phyloP scores from a whole-genome alignment of 768 basidiomycete genomes.

The Leccinum imitatum region DNA sequence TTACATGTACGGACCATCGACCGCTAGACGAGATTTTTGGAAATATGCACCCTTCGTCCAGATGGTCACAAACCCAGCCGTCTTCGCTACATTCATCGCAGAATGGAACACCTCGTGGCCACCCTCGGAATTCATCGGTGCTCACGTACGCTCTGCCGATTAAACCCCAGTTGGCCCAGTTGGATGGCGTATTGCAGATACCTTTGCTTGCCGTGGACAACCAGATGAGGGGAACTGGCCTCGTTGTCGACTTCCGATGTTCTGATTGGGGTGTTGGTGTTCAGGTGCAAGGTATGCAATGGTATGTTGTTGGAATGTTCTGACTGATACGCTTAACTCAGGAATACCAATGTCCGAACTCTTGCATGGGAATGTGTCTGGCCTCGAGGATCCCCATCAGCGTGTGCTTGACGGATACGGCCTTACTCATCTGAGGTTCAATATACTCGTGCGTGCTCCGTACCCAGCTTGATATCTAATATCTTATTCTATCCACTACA shows the following conservation, averaged over 20 bases:
- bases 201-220: conserved; percentile 27
- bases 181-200: conserved; percentile 21
- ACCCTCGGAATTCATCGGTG: conserved; percentile 2
- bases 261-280: conserved; percentile 27
- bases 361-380: conserved; percentile 20
- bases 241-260: conserved; percentile 21
- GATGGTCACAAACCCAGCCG: conserved; percentile 1
- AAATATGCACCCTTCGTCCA: not conserved
- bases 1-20: conserved; percentile 28
- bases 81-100: not conserved
- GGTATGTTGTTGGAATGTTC: not conserved
- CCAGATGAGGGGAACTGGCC: conserved; percentile 15
- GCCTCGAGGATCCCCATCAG: conserved; percentile 19
- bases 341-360: conserved; percentile 29
- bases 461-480: not conserved
- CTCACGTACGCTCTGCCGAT: conserved; percentile 21
- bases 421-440: conserved; percentile 15
- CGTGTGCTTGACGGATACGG: conserved; percentile 24
- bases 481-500: conserved; percentile 6
- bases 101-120: conserved; percentile 5
- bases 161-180: conserved; percentile 20
- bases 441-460: conserved; percentile 23
- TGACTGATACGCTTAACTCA: conserved; percentile 1
- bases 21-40: conserved; percentile 31
- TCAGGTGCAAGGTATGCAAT: conserved; percentile 18